Percentiles rank a stretch among this genome's conserved stretches.
These are phyloP conservation scores for Spathaspora girioi DNA, from an alignment of 805 yeast genomes.

Conservation along the genomic window DNA sequence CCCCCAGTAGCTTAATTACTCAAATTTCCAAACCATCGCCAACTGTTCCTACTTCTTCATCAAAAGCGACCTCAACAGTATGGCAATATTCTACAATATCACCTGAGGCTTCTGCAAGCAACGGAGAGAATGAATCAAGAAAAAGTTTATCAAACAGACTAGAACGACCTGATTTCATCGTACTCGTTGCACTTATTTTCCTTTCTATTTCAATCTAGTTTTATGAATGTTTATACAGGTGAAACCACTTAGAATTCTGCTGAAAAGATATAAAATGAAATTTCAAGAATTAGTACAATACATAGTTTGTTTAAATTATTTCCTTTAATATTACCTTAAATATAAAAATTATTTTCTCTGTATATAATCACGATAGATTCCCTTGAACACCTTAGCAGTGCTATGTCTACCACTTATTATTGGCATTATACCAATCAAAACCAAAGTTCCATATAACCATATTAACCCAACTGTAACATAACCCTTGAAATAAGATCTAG, in stretches of 20 bases:
- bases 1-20: background rate
- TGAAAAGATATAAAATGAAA: background rate
- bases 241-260: too few species aligned
- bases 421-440: constrained; percentile 28
- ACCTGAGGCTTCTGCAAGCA: background rate
- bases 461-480: constrained; percentile 33
- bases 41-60: background rate
- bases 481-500: constrained; percentile 32
- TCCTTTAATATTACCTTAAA: background rate
- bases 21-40: background rate
- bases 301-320: background rate
- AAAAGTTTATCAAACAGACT: background rate
- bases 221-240: too few species aligned
- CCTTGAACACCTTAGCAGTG: constrained; percentile 15
- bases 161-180: background rate
- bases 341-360: constrained; percentile 3
- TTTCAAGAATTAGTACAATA: too few species aligned
- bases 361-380: constrained; percentile 16
- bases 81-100: background rate
- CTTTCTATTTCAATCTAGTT: too few species aligned
- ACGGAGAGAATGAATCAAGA: background rate
- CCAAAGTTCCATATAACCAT: constrained; percentile 35
- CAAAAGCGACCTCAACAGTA: background rate
- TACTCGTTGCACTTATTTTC: background rate
- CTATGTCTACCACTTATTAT: constrained; percentile 30